phyloP scores from a whole-genome alignment of 768 basidiomycete species.

The Russula lepida region DNA sequence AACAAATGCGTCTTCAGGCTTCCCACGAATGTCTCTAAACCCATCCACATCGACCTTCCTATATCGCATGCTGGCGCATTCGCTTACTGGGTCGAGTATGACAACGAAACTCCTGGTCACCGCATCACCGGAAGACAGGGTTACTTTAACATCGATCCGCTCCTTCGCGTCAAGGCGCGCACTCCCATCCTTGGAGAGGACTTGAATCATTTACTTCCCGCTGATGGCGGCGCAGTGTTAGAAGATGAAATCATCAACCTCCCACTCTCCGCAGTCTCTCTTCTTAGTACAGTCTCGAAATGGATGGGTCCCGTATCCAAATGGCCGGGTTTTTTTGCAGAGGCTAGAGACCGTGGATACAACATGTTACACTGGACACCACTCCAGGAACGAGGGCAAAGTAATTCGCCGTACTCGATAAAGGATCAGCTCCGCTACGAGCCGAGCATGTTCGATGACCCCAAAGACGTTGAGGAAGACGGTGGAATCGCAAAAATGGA shows the following conservation, averaged over 20 bases:
- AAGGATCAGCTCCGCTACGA: slow-evolving; percentile 82
- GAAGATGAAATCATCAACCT: slow-evolving; percentile 51
- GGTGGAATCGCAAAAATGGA: slow-evolving; percentile 52
- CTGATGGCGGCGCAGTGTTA: slow-evolving; percentile 45
- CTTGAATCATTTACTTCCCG: slow-evolving; percentile 42
- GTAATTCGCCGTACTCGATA: slow-evolving; percentile 91
- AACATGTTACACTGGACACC: slow-evolving; percentile 99
- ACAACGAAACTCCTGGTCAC: slow-evolving; percentile 45
- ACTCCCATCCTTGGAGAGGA: slow-evolving; percentile 60
- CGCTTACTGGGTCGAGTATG: slow-evolving; percentile 91
- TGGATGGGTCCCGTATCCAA: slow-evolving; percentile 87
- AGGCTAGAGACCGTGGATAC: slow-evolving; percentile 85
- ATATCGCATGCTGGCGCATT: slow-evolving; percentile 97
- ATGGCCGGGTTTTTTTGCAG: slow-evolving; percentile 75
- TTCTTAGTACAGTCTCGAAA: slow-evolving; percentile 89
- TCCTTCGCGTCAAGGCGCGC: slow-evolving; percentile 68
- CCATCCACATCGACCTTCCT: slow-evolving; percentile 89
- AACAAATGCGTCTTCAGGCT: slow-evolving; percentile 40
- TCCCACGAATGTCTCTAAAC: slow-evolving; percentile 79
- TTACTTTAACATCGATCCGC: slow-evolving; percentile 94
- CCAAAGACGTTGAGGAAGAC: slow-evolving; percentile 32
- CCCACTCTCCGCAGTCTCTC: slow-evolving; percentile 79
- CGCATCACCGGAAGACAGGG: slow-evolving; percentile 79
- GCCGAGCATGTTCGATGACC: slow-evolving; percentile 50
- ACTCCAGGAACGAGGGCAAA: slow-evolving; percentile 82